Evolutionary conservation across 78 protist genomes (phyloP), one percentile per base, ranked within the genome.

Genomic region (Bodo saltans): DNA sequence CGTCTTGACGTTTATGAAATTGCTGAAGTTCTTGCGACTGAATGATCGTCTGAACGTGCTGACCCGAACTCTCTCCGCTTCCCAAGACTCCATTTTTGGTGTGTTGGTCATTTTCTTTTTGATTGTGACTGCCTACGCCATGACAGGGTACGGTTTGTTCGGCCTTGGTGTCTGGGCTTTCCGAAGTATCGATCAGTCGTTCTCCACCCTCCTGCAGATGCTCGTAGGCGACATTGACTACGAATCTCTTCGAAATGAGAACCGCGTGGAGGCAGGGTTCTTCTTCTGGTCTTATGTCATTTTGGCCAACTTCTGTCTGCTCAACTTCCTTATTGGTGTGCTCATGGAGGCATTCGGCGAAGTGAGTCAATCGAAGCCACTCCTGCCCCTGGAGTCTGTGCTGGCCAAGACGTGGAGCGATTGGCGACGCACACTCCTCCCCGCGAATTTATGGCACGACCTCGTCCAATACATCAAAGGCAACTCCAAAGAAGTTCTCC

Each of bases 41-140:
- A 79, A 79, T n/a, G 84, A 79, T 12, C 67, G 84, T 40, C 35
- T 79, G 41, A 79, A 79, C 72, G 30, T 79, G 37, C 70, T 79
- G 52, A 68, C n/a, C 35, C 71, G 71, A 17, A 68, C 71, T 28
- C 17, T 27, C 11, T 2, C 71, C 12, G 34, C 25, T 3, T 68
- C 34, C 8, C 71, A 68, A 68, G 71, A 68, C 11, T 68, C 71
- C 8, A 68, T 68, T 30, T n/a, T 68, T 30, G 71, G 71, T 12
- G 71, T 68, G 71, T 30, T 68, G n/a, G 3, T 68, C 35, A 68
- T 68, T 27, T 68, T 68, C 11, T 28, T 68, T 30, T 27, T 68
- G 34, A 30, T 68, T 12, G 71, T 68, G 11, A 28, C n/a, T 12
- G 71, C 71, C n/a, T 68, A n/a, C n/a, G 17, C 71, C 11, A 2